Evolutionary conservation across 768 basidiomycete genomes (phyloP).

Genomic region (Mycena kentingensis): DNA sequence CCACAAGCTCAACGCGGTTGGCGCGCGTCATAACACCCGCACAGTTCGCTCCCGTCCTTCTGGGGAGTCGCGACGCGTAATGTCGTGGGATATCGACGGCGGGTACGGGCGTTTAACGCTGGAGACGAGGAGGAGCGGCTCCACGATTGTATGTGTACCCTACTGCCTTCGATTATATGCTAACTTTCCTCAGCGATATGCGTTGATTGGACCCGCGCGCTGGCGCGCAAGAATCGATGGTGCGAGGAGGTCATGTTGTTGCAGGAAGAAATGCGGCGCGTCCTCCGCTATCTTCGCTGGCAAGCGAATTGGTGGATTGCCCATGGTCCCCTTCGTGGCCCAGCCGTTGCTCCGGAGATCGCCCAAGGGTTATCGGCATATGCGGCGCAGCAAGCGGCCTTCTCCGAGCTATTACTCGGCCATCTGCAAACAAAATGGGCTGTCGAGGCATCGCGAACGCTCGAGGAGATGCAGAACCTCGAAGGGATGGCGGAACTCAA

Average conservation of each 20-base stretch:
- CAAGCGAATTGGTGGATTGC: slow-evolving; percentile 5
- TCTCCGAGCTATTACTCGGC: neutral
- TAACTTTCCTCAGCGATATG: slow-evolving; percentile 4
- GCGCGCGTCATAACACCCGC: neutral
- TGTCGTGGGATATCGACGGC: slow-evolving; percentile 15
- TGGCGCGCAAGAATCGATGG: slow-evolving; percentile 6
- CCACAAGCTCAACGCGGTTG: neutral
- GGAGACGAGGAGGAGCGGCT: slow-evolving; percentile 2
- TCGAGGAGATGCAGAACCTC: neutral
- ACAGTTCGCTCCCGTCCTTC: neutral
- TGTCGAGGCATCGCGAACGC: neutral
- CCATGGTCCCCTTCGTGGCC: neutral
- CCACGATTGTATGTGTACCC: slow-evolving; percentile 8
- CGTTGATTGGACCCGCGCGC: slow-evolving; percentile 14
- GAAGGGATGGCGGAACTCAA: neutral
- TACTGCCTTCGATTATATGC: neutral
- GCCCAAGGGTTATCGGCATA: neutral
- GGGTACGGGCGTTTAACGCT: slow-evolving; percentile 5
- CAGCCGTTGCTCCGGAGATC: neutral
- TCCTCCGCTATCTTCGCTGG: slow-evolving; percentile 5
- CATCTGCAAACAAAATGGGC: neutral
- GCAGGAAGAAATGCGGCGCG: slow-evolving; percentile 17
- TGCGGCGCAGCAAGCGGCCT: neutral
- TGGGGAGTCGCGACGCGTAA: neutral
- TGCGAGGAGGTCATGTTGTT: slow-evolving; percentile 17